These are phyloP conservation scores for Purshia tridentata DNA, from an alignment of 306 rosid genomes.

Conservation along the genomic window DNA sequence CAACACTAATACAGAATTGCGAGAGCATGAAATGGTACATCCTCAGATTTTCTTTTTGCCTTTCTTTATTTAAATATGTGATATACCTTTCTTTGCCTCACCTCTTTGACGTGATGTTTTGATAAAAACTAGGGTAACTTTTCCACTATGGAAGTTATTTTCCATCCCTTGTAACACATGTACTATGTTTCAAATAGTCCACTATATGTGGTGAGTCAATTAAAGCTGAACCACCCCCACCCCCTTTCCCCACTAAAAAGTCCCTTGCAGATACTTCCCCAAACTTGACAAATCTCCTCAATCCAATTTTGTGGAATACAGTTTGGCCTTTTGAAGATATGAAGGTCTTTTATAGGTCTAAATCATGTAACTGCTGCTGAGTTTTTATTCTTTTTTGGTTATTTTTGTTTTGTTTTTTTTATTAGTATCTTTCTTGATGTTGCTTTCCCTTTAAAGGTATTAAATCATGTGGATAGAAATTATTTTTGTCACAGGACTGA, in stretches of 20 bases:
- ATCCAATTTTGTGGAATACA: too few relatives aligned
- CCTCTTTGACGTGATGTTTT: background rate
- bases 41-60: background rate
- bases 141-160: background rate
- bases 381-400: background rate
- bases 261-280: background rate
- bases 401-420: background rate
- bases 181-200: background rate
- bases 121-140: background rate
- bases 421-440: background rate
- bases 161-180: background rate
- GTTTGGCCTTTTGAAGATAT: background rate
- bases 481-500: conserved; percentile 1
- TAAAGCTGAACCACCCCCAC: background rate
- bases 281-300: background rate
- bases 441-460: background rate
- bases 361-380: background rate
- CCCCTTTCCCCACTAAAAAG: background rate
- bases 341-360: background rate
- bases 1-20: conserved; percentile 34
- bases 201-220: background rate
- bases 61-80: conserved; percentile 6
- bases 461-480: background rate
- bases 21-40: conserved; percentile 48
- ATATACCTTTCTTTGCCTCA: background rate